Percentiles rank a stretch among this genome's conserved stretches.
phyloP scores from a whole-genome alignment of 805 yeast species.

The Saccharomycopsis sp. region DNA sequence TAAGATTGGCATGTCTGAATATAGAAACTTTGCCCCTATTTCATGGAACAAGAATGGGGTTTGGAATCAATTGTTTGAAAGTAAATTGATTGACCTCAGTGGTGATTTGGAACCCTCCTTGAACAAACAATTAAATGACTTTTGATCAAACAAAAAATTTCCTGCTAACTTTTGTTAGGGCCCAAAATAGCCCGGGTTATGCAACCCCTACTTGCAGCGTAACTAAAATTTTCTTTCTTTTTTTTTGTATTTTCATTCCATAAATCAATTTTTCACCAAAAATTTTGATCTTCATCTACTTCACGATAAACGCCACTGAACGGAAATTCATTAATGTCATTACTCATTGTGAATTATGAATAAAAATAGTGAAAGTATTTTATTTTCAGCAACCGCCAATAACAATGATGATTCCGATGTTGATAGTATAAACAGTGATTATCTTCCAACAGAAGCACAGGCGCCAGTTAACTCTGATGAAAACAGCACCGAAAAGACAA shows the following conservation, averaged over 20 bases:
- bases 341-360: no score
- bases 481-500: slow-evolving; percentile 23
- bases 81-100: not conserved
- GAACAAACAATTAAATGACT: not conserved
- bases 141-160: no score
- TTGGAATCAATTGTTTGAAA: slow-evolving; percentile 5
- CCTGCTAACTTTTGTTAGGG: no score
- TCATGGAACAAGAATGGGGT: slow-evolving; percentile 10
- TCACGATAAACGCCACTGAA: no score
- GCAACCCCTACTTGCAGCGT: no score
- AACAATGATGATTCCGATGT: slow-evolving; percentile 11
- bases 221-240: no score
- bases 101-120: not conserved
- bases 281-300: no score
- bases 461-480: slow-evolving; percentile 8
- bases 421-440: slow-evolving; percentile 18
- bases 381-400: no score
- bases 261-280: no score
- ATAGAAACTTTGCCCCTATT: slow-evolving; percentile 18
- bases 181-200: no score
- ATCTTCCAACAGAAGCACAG: not conserved
- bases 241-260: no score
- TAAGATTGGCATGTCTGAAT: slow-evolving; percentile 27
- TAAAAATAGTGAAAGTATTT: not conserved
- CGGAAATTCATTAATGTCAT: no score